Evolutionary conservation across 2,329 filamentous ascomycete species (phyloP), one percentile per base, ranked within the genome.

Genomic region (Didymella pinodella): DNA sequence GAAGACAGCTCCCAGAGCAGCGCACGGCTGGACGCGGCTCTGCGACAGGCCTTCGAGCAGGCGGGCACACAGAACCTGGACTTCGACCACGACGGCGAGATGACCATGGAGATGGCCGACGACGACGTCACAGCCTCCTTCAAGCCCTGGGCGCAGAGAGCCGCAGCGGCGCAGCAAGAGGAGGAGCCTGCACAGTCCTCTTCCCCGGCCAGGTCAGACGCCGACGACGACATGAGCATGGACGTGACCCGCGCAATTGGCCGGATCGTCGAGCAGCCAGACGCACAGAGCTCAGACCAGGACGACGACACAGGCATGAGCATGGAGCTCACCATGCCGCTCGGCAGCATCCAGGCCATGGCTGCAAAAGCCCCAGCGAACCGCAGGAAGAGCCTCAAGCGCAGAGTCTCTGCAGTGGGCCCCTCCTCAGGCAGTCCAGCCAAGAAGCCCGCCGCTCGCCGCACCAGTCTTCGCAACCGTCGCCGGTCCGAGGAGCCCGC

Each of bases 161-260:
- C 74, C 8, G 73, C 78, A 52, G 73, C 57, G 54, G 68, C 62
- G 59, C 66, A 71, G 46, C 22, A 22, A 46, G 65, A 75, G 44
- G 81, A 84, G 45, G 82, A 85, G 62, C 83, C 83, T 38, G 69
- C 79, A 6, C 80, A 82, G 58, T 81, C 80, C 4, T 84, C 83
- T 63, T 81, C 80, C 11, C 77, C 79, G 22, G 77, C 78, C n/a
- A 77, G 76, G 48, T 77, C 76, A 52, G 73, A 82, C 25, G 73
- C 79, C 5, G 81, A 81, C 12, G 80, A 84, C 63, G 91, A 93
- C 38, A 88, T 96, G 83, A 95, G 92, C 22, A 97, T 98, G 94
- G 94, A 98, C 68, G 91, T 97, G 7, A 97, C 94, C 2, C 87
- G 86, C 54, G 91, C 87, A 8, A 82, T 96, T 52, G 94, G 94